Conservation (phyloP, 1,139 yeast species). For the Arxiozyma slooffiae region DNA sequence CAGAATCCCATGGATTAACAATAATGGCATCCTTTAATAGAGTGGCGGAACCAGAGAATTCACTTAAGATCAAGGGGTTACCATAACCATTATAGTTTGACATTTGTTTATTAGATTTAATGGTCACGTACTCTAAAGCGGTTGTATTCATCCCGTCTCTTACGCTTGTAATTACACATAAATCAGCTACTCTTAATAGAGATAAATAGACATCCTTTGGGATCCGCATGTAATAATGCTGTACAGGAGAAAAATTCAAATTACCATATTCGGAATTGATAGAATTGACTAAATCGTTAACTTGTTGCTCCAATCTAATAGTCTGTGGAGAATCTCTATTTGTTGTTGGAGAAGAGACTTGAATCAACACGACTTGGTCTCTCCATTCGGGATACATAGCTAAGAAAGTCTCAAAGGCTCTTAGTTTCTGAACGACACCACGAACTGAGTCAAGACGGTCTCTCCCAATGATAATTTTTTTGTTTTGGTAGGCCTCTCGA, state of each 20-base stretch:
- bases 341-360: conserved; percentile 67
- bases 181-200: conserved; percentile 75
- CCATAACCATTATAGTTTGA: conserved; percentile 29
- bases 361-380: conserved; percentile 78
- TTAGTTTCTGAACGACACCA: conserved; percentile 72
- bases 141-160: conserved; percentile 98
- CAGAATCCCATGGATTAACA: conserved; percentile 95
- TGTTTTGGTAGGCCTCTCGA: conserved; percentile 57
- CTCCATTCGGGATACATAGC: conserved; percentile 90
- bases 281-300: conserved; percentile 62
- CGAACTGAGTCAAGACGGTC: conserved; percentile 72
- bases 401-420: conserved; percentile 73
- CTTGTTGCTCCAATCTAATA: conserved; percentile 58
- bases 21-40: conserved; percentile 69
- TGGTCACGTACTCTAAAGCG: conserved; percentile 79
- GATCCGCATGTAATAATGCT: conserved; percentile 83
- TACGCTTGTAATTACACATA: conserved; percentile 79
- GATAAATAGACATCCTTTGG: conserved; percentile 87
- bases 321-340: conserved; percentile 23
- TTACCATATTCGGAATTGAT: conserved; percentile 81
- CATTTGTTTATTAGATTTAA: conserved; percentile 51
- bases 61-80: conserved; percentile 77
- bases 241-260: conserved; percentile 72
- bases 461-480: conserved; percentile 73
- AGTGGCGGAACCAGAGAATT: conserved; percentile 86